These are phyloP conservation scores for Monosporascus cannonballus DNA, from an alignment of 2,329 filamentous ascomycete genomes.

Conservation along the genomic window DNA sequence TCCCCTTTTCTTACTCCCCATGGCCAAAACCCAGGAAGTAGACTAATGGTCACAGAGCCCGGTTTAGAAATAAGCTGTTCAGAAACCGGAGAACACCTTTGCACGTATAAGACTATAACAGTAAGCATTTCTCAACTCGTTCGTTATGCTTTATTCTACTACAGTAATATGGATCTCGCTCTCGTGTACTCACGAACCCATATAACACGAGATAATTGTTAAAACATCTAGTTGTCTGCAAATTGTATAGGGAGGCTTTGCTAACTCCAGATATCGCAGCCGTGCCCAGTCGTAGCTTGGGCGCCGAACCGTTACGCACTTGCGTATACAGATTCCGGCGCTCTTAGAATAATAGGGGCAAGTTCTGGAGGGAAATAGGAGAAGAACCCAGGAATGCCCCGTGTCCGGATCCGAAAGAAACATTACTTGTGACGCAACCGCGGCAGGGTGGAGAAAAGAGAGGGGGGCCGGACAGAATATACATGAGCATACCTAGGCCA, in stretches of 20 bases:
- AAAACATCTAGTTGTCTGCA: too few relatives aligned
- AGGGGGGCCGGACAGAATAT: too few relatives aligned
- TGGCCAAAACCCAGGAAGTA: not conserved
- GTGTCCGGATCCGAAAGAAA: not conserved
- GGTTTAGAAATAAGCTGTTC: constrained; percentile 66
- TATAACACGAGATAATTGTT: too few relatives aligned
- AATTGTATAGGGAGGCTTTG: not conserved
- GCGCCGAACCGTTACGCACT: constrained; percentile 69
- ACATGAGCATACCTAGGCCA: too few relatives aligned
- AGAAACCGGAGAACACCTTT: constrained; percentile 67
- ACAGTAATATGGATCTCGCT: too few relatives aligned
- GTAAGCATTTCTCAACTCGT: not conserved
- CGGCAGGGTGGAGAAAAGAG: too few relatives aligned
- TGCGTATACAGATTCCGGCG: constrained; percentile 65
- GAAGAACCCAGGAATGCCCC: not conserved
- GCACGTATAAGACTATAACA: constrained; percentile 64
- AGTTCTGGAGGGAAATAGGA: constrained; percentile 40
- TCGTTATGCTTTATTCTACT: not conserved
- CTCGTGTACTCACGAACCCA: too few relatives aligned
- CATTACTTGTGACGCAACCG: too few relatives aligned
- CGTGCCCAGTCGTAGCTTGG: constrained; percentile 66
- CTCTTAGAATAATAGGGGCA: constrained; percentile 61
- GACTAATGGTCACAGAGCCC: constrained; percentile 33
- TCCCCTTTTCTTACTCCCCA: too few relatives aligned
- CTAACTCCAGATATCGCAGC: constrained; percentile 7